A percentile compares a stretch with the other conserved stretches of the same genome.
Evolutionary conservation across 2,329 filamentous ascomycete species (phyloP).

Genomic region (Colletotrichum eleusines): DNA sequence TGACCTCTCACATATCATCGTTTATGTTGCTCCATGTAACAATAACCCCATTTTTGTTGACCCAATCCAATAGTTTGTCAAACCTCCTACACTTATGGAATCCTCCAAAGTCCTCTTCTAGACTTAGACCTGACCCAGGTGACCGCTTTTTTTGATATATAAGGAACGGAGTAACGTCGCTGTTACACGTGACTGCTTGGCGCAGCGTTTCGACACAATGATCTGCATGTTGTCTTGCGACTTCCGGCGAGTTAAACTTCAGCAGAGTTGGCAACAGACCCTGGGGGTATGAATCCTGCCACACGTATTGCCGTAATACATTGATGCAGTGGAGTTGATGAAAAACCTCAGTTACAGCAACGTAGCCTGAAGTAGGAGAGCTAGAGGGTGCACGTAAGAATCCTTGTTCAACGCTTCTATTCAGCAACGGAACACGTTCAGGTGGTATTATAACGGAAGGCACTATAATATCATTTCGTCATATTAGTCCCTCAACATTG

Average conservation of each 20-base stretch:
- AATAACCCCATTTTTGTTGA: not conserved
- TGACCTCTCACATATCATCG: not conserved
- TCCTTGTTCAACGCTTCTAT: slow-evolving; percentile 21
- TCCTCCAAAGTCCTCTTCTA: slow-evolving; percentile 14
- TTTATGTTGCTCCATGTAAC: not conserved
- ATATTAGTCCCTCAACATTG: not conserved
- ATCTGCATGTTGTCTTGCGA: slow-evolving; percentile 8
- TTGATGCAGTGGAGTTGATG: slow-evolving; percentile 26
- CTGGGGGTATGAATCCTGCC: slow-evolving; percentile 23
- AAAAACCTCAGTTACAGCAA: slow-evolving; percentile 9
- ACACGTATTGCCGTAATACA: slow-evolving; percentile 16
- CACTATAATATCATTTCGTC: not conserved
- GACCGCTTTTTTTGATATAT: not conserved
- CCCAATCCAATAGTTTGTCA: slow-evolving; percentile 6
- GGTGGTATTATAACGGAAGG: slow-evolving; percentile 14
- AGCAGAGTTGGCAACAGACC: slow-evolving; percentile 5
- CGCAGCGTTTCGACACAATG: slow-evolving; percentile 23
- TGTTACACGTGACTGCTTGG: slow-evolving; percentile 12
- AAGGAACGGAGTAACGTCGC: slow-evolving; percentile 21
- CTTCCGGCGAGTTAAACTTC: slow-evolving; percentile 3
- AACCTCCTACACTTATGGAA: slow-evolving; percentile 24
- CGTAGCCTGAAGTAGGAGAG: slow-evolving; percentile 9
- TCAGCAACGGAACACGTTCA: slow-evolving; percentile 12
- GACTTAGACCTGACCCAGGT: not conserved
- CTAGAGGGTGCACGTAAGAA: not conserved